Percentiles rank a stretch among this genome's conserved stretches.
Conservation (phyloP, 306 rosid genomes). For the Astragalus glycyphyllos region DNA sequence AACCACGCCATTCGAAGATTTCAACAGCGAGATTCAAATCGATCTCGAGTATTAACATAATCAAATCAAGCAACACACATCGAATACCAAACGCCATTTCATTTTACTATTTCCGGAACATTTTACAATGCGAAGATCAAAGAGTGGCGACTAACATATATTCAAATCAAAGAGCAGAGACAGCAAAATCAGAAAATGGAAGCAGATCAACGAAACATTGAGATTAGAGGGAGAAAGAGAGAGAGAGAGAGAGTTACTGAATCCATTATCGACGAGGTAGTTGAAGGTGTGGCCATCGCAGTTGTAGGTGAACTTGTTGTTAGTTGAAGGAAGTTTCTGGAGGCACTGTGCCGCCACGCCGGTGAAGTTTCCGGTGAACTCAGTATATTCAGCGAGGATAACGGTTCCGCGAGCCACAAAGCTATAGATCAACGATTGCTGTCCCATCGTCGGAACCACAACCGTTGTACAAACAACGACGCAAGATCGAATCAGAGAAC, state of each 20-base stretch:
- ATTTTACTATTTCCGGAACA: neutral
- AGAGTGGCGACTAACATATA: neutral
- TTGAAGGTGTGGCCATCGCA: slow-evolving; percentile 97
- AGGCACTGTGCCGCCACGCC: slow-evolving; percentile 86
- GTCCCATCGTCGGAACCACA: slow-evolving; percentile 77
- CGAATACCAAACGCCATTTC: neutral
- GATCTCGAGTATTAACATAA: slow-evolving; percentile 22
- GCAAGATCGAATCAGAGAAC: slow-evolving; percentile 17
- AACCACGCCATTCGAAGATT: slow-evolving; percentile 14
- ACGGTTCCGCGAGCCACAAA: slow-evolving; percentile 91
- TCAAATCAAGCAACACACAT: slow-evolving; percentile 34
- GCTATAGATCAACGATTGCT: slow-evolving; percentile 93
- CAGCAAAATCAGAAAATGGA: slow-evolving; percentile 19
- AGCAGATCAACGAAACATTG: slow-evolving; percentile 29
- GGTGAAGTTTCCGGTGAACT: slow-evolving; percentile 88
- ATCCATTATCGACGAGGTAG: slow-evolving; percentile 87
- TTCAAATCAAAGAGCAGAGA: slow-evolving; percentile 9
- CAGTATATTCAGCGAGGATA: slow-evolving; percentile 81
- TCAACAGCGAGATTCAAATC: neutral
- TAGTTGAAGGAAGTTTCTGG: slow-evolving; percentile 85
- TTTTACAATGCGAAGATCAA: slow-evolving; percentile 43
- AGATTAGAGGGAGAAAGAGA: slow-evolving; percentile 19
- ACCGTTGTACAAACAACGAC: slow-evolving; percentile 32
- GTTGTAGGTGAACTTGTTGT: slow-evolving; percentile 86
- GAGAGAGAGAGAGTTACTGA: slow-evolving; percentile 55